A percentile compares a stretch with the other conserved stretches of the same genome.
These are phyloP conservation scores for Penicillium arizonense DNA, from an alignment of 495 filamentous ascomycete species.

Conservation along the genomic window DNA sequence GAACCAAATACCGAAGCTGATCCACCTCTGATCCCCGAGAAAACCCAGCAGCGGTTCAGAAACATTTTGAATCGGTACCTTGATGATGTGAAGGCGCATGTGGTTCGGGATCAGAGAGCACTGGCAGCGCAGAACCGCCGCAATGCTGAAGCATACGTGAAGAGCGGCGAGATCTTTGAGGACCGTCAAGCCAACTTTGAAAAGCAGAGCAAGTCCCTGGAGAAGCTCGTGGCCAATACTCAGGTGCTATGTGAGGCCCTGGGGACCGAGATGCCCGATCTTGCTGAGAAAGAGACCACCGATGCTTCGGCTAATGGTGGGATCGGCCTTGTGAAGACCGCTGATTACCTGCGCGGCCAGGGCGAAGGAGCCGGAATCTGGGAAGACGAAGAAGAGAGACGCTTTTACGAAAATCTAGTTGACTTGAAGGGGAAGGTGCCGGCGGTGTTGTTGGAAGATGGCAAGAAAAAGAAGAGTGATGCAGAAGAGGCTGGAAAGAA, in stretches of 20 bases:
- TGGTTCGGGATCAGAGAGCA: conserved; percentile 85
- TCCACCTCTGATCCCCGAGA: conserved; percentile 67
- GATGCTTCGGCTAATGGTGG: conserved; percentile 62
- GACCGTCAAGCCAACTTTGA: conserved; percentile 96
- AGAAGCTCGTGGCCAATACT: conserved; percentile 86
- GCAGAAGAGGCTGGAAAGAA: conserved; percentile 64
- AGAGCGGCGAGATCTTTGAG: conserved; percentile 97
- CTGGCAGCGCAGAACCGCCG: conserved; percentile 80
- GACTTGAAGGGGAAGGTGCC: conserved; percentile 96
- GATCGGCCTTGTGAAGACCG: conserved; percentile 91
- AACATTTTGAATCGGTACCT: conserved; percentile 89
- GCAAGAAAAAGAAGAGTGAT: conserved; percentile 89
- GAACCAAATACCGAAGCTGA: conserved; percentile 48
- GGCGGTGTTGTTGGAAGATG: conserved; percentile 86
- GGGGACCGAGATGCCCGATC: conserved; percentile 90
- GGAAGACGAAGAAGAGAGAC: conserved; percentile 97
- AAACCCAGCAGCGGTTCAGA: conserved; percentile 81
- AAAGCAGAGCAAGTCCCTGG: conserved; percentile 84
- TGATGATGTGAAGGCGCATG: conserved; percentile 87
- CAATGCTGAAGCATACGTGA: conserved; percentile 97
- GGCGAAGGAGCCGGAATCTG: conserved; percentile 95
- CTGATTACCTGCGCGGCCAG: conserved; percentile 87
- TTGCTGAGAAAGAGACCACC: conserved; percentile 76
- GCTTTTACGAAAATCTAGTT: conserved; percentile 95
- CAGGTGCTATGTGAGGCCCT: conserved; percentile 87